A percentile compares a stretch with the other conserved stretches of the same genome.
phyloP scores from a whole-genome alignment of 2,329 filamentous ascomycete species.

The Pleoardoris graminearum region DNA sequence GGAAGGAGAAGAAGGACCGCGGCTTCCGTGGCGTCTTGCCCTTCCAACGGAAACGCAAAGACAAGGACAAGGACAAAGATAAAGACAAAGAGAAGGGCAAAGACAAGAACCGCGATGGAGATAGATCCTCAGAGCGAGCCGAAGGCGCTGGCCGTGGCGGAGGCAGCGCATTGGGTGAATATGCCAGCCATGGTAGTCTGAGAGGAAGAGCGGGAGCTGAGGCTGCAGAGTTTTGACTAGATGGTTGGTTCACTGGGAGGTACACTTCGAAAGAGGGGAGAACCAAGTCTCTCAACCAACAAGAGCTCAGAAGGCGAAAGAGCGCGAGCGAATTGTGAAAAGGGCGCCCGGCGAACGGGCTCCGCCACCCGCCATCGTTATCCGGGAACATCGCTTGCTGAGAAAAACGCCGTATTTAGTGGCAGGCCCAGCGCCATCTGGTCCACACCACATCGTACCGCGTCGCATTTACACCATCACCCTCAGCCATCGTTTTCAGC shows the following conservation, averaged over 20 bases:
- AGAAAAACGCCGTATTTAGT: too few species aligned
- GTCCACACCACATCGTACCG: too few species aligned
- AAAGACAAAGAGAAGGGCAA: too few species aligned
- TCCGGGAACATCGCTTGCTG: too few species aligned
- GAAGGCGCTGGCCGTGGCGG: conserved; percentile 17
- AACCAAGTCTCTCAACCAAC: conserved; percentile 14
- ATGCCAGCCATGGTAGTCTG: conserved; percentile 16
- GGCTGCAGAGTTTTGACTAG: conserved; percentile 42
- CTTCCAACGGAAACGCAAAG: conserved; percentile 43
- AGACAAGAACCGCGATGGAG: conserved; percentile 26
- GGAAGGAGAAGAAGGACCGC: conserved; percentile 45
- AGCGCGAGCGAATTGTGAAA: conserved; percentile 37
- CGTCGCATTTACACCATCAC: too few species aligned
- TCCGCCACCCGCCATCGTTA: too few species aligned
- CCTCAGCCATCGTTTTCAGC: too few species aligned
- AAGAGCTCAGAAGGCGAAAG: conserved; percentile 35
- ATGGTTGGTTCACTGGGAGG: conserved; percentile 41
- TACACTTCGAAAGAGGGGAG: conserved; percentile 14
- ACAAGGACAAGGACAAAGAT: conserved; percentile 31
- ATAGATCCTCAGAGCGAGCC: conserved; percentile 25
- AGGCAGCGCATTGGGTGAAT: conserved; percentile 27
- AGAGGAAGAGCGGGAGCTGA: conserved; percentile 13
- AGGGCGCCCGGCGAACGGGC: too few species aligned
- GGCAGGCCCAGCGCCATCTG: too few species aligned
- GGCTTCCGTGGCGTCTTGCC: conserved; percentile 45